A percentile compares a stretch with the other conserved stretches of the same genome.
Evolutionary conservation across 2,329 filamentous ascomycete genomes (phyloP).

Genomic region (Scedosporium minutisporum): DNA sequence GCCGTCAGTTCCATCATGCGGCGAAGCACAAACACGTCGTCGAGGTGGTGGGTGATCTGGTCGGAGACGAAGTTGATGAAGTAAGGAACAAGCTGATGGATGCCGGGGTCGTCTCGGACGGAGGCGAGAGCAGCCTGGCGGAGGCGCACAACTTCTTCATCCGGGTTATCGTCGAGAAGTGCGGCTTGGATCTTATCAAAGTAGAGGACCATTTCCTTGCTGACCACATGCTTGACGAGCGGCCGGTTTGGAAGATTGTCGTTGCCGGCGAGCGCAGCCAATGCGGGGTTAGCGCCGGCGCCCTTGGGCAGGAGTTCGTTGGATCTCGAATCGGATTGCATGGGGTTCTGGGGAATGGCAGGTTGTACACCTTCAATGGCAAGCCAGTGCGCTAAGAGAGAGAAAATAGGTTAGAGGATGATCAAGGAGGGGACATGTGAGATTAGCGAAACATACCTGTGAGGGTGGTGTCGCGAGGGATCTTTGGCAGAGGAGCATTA

Average conservation of each 20-base stretch:
- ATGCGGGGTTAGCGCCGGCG: constrained; percentile 72
- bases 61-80: constrained; percentile 94
- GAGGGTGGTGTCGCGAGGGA: constrained; percentile 84
- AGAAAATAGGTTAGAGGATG: not conserved
- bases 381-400: constrained; percentile 61
- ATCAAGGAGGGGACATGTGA: not conserved
- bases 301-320: constrained; percentile 87
- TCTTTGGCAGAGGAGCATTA: constrained; percentile 89
- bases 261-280: constrained; percentile 69
- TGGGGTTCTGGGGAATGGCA: constrained; percentile 92
- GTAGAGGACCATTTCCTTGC: constrained; percentile 91
- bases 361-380: constrained; percentile 96
- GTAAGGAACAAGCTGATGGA: constrained; percentile 93
- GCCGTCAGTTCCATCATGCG: constrained; percentile 89
- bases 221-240: constrained; percentile 89
- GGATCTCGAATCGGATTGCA: constrained; percentile 69
- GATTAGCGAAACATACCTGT: constrained; percentile 51
- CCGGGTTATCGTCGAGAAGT: constrained; percentile 77
- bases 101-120: constrained; percentile 76
- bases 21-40: constrained; percentile 77
- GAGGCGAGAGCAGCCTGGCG: constrained; percentile 78
- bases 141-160: constrained; percentile 62
- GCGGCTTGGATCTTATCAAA: constrained; percentile 92
- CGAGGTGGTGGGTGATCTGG: constrained; percentile 87
- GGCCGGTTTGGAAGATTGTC: constrained; percentile 81